A percentile compares a stretch with the other conserved stretches of the same genome.
These are phyloP conservation scores for Hemileccinum hortonii DNA, from an alignment of 1,284 basidiomycete species.

Conservation along the genomic window DNA sequence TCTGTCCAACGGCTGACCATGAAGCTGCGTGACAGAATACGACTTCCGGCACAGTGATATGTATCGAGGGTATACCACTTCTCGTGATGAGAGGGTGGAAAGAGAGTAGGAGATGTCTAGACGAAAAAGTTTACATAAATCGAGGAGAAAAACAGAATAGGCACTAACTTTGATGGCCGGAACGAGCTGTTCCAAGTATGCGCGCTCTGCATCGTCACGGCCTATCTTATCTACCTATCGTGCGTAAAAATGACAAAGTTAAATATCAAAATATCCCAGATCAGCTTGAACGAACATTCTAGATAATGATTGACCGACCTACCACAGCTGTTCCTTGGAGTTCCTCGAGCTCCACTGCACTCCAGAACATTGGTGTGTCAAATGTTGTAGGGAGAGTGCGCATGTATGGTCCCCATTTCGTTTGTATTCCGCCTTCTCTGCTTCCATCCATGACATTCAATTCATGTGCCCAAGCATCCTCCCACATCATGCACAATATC, in stretches of 20 bases:
- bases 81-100: conserved; percentile 49
- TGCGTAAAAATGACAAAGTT: too few relatives aligned
- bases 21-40: conserved; percentile 92
- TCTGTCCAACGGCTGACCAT: conserved; percentile 63
- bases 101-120: conserved; percentile 71
- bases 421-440: conserved; percentile 29
- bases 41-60: conserved; percentile 90
- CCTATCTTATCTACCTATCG: conserved; percentile 77
- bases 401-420: conserved; percentile 38
- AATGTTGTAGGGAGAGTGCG: conserved; percentile 71
- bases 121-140: not conserved
- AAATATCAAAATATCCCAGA: not conserved
- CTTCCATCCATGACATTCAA: not conserved
- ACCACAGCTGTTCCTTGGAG: conserved; percentile 84
- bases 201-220: conserved; percentile 75
- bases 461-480: conserved; percentile 51
- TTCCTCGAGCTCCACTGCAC: conserved; percentile 67
- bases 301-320: conserved; percentile 51
- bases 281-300: conserved; percentile 5
- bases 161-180: conserved; percentile 63
- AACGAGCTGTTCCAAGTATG: conserved; percentile 65
- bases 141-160: not conserved
- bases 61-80: conserved; percentile 68
- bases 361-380: conserved; percentile 97
- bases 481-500: conserved; percentile 96